Evolutionary conservation across 495 filamentous ascomycete species (phyloP), one percentile per base, ranked within the genome.

Genomic region (Aspergillus nanangensis): DNA sequence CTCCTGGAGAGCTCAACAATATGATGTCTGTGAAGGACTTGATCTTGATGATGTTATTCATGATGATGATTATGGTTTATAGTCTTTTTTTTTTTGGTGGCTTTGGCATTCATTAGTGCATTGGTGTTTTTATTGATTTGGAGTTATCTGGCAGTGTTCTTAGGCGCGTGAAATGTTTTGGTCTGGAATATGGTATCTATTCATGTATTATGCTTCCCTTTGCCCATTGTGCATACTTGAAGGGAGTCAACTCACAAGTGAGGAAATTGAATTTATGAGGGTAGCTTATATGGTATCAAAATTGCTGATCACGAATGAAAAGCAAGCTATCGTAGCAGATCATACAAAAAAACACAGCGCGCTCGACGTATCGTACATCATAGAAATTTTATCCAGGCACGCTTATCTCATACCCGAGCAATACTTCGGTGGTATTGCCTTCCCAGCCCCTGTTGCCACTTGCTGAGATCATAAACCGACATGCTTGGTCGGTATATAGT

Each of bases 361-460:
- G 25, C 25, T 11, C 7, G 25, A 11, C 11, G 11, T 29, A 29
- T 29, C 11, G 11, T 11, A 29, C 25, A 29, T 7, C 11, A 29
- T 11, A 29, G 7, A 29, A 22, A 39, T 25, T n/a, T 45, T 48
- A 72, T 23, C 61, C 53, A 20, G 67, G 66, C 49, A 82, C 66
- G 4, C 78, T 77, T 52, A 98, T 95, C 65, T 98, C 93, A 63
- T 98, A 98, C 38, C 93, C 93, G 33, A 98, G 76, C 22, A 96
- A 63, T 8, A 93, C 90, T 69, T 98, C 93, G 1, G 93, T 96
- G 21, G 76, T 83, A 22, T 73, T 80, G n/a, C 93, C 93, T 62
- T 97, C 94, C 94, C 94, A 97, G 2, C 93, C 93, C 41, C 93
- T 70, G 51, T 91, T 96, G 1, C 93, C 93, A 23, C 86, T 90